Base-by-base conservation (phyloP, 345 rosid species). In the Viola odorata region DNA sequence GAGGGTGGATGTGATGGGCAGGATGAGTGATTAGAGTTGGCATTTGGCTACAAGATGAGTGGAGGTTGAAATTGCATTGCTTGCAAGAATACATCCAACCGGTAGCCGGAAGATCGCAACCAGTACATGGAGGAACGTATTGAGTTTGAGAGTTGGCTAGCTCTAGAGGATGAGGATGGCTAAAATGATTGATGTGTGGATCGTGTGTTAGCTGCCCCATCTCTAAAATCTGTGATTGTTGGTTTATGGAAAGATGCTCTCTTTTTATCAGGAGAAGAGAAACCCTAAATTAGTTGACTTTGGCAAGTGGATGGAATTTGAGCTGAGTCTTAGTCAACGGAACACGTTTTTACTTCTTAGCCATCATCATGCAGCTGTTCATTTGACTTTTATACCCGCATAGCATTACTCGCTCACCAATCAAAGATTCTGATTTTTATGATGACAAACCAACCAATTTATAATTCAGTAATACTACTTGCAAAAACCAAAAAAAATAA, bases 121-220 rank as follows among this genome's bases (percentile, higher is more conserved):
- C 80, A 9, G 78, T 78, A 70, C 85, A 83, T 12, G 72, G 73
- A 17, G 61, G 47, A 12, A 41, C 17, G 53, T n/a, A 58, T 4
- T 73, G 64, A 45, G 32, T 50, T 36, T 14, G 82, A 57, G 66
- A 4, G 63, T 62, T 74, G 50, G 75, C 53, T 49, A 84, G 73
- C 7, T 81, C 78, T 12, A 87, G 78, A 3, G 60, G 77, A 57
- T 82, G 90, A 45, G 80, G 86, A 48, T 84, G 88, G 79, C 85
- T 79, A 50, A 73, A 78, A 63, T 82, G 88, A 53, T 62, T 79
- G 41, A 82, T 69, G 8, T 41, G 55, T 5, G 67, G 68, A 38
- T 78, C 72, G 8, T 76, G 72, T 40, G 66, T 70, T 5, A 82
- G 81, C 73, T 71, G 73, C 15, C 84, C 81, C 92, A 86, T 80